Evolutionary conservation across 768 basidiomycete genomes (phyloP), one percentile per base, ranked within the genome.

Genomic region (Mycena galericulata): DNA sequence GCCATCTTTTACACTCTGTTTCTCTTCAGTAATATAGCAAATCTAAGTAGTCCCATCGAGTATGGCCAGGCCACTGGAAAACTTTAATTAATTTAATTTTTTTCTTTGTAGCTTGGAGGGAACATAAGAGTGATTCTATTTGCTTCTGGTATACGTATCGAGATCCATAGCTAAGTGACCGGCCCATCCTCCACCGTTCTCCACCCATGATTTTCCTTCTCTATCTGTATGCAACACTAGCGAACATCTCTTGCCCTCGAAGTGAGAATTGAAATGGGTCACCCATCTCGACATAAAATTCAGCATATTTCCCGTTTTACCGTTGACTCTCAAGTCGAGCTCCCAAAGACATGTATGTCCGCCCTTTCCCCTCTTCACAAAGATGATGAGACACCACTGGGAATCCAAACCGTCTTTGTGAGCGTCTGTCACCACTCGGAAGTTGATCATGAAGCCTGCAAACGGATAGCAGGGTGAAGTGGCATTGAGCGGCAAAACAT

Each of bases 211-310:
- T 4, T 17, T 22, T 18, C 59, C 59, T n/a, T 49, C 59, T 3
- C 17, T 4, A n/a, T 49, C 59, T 17, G 59, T 60, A 29, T 60
- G 59, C 15, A 60, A 50, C 1, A 60, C 59, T 20, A 60, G 15
- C 5, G 46, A 18, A 4, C 14, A 11, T 22, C 59, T 20, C 9
- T 24, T 10, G 4, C 59, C 59, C 4, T 26, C 9, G 12, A 60
- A 60, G 17, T 60, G 59, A 2, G 46, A 9, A 29, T 60, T 60
- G 24, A 60, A 60, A 14, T 60, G 59, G 4, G 59, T 60, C 2
- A 60, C 30, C 4, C 17, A 60, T 6, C 32, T 38, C 0, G 59
- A 60, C 8, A 46, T 30, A 20, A 60, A 60, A 15, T 27, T 27
- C 3, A 60, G 32, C 3, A 60, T 47, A n/a, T 49, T 6, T 30